Base-by-base conservation (phyloP, 192 early-diverging fungal species). In the Podila epicladia region DNA sequence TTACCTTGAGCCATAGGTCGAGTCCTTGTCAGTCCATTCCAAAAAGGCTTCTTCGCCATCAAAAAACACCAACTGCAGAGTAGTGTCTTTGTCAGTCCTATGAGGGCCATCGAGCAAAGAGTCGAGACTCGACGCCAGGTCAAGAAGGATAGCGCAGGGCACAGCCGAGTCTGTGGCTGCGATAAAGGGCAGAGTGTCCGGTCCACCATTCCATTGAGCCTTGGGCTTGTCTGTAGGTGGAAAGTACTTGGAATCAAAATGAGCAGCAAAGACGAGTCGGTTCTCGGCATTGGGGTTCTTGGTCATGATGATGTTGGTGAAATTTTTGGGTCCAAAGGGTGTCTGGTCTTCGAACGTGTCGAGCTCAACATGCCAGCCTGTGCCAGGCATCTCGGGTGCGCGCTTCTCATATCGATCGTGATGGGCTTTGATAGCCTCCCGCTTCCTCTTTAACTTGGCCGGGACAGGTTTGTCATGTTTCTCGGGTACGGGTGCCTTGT, bases 41-140 rank as follows among this genome's bases (percentile, higher is more conserved):
- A 62, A 69, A 76, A 95, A 95, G 5, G 97, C 95, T 74, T 99
- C 97, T 67, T 99, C 97, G 35, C 97, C 97, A 78, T 99, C 97
- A 82, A 99, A 98, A 68, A 99, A 99, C 28, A 99, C 88, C n/a
- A 99, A 62, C 82, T 99, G 97, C 57, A 98, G 51, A 11, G 92
- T 94, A 0, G 87, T 82, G 37, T 90, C 87, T 41, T 70, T 28
- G 35, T 82, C 75, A 1, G 61, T 62, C 60, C 79, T 65, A 3
- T 64, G 53, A 55, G 82, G 79, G 26, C 75, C 67, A 45, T 91
- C 87, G 17, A 97, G 74, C 7, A 85, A 82, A 3, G 70, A 64
- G 58, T 95, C 89, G 38, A 99, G 86, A 4, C 87, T 88, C 6
- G 75, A 74, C 3, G 96, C 97, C 29, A 97, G 68, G 69, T 97